Evolutionary conservation across 1,284 basidiomycete genomes (phyloP).

Genomic region (Athelia sp.): DNA sequence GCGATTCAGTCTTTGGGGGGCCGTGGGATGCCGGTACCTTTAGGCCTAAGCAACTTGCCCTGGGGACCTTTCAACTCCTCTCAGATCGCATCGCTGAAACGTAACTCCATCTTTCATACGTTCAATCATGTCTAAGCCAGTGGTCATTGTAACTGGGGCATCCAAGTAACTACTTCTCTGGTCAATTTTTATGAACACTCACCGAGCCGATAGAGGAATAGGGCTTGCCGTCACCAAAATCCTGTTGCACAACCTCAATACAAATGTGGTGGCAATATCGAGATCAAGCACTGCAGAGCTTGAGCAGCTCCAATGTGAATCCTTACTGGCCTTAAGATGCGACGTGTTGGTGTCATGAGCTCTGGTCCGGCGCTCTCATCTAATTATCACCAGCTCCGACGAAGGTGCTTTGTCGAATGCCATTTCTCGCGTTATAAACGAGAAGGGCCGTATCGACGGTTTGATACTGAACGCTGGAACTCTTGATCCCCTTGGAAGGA

Average conservation of each 20-base stretch:
- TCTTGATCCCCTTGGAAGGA: conserved; percentile 46
- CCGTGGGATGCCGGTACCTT: conserved; percentile 10
- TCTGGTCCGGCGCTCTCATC: conserved; percentile 7
- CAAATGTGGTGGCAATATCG: conserved; percentile 73
- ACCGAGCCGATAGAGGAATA: conserved; percentile 56
- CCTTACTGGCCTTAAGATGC: conserved; percentile 58
- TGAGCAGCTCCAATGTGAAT: conserved; percentile 40
- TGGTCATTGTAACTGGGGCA: conserved; percentile 71
- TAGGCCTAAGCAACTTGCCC: background rate
- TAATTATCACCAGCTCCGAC: conserved; percentile 41
- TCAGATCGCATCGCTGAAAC: background rate
- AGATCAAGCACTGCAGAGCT: conserved; percentile 66
- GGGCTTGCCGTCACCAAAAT: conserved; percentile 69
- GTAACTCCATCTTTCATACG: background rate
- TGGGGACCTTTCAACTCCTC: background rate
- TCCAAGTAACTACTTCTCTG: conserved; percentile 71
- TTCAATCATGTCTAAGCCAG: conserved; percentile 30
- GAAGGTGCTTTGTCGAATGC: conserved; percentile 49
- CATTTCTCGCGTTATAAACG: conserved; percentile 40
- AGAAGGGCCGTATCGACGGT: conserved; percentile 62
- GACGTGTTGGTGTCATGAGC: conserved; percentile 55
- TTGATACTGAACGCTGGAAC: conserved; percentile 79
- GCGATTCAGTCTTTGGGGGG: conserved; percentile 16
- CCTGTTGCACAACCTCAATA: conserved; percentile 56
- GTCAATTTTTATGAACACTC: too few species aligned